Percentiles rank a stretch among this genome's conserved stretches.
Conservation (phyloP, 768 basidiomycete species). For the Clitopilus hobsonii region DNA sequence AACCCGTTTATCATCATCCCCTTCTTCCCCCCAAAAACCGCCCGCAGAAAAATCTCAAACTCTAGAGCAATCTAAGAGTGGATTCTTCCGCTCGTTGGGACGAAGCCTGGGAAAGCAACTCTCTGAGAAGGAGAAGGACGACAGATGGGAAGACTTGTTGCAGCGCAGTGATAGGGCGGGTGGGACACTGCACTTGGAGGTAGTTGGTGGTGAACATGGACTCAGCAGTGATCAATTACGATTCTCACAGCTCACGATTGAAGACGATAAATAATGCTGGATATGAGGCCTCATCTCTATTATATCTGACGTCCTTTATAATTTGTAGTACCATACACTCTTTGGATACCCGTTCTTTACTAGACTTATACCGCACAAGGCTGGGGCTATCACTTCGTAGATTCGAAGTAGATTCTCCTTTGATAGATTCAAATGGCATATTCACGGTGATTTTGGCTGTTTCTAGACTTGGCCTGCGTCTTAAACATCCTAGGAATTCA, state of each 20-base stretch:
- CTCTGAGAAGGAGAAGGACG: slow-evolving; percentile 68
- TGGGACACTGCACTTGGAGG: slow-evolving; percentile 63
- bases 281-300: not conserved
- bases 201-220: slow-evolving; percentile 20
- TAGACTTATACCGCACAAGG: not conserved
- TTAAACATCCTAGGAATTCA: no score
- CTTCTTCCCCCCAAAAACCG: not conserved
- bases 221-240: slow-evolving; percentile 12
- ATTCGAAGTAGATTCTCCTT: no score
- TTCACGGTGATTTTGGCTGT: no score
- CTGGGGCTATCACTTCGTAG: not conserved
- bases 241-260: slow-evolving; percentile 8
- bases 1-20: not conserved
- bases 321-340: not conserved
- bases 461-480: no score
- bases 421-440: no score
- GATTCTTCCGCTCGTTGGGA: slow-evolving; percentile 32
- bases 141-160: slow-evolving; percentile 66
- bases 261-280: not conserved
- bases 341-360: not conserved
- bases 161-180: slow-evolving; percentile 65
- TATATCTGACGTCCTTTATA: not conserved
- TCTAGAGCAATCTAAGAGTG: not conserved
- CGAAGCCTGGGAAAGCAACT: slow-evolving; percentile 29
- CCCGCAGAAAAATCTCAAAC: not conserved